Percentiles rank a stretch among this genome's conserved stretches.
phyloP scores from a whole-genome alignment of 768 basidiomycete genomes.

The Boletus vermiculosoides region DNA sequence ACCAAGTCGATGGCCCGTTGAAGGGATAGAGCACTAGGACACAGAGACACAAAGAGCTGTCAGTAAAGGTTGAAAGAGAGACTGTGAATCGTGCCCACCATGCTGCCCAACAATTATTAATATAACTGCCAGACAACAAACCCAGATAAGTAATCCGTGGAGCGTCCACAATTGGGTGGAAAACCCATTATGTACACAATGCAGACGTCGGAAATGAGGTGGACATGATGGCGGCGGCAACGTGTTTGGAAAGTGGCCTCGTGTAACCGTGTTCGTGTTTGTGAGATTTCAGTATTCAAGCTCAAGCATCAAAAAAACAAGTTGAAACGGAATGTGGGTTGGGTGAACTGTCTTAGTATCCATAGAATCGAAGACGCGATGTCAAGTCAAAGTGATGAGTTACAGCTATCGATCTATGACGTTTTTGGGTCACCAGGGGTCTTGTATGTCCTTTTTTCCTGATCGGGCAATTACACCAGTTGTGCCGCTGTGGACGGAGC shows the following conservation, averaged over 20 bases:
- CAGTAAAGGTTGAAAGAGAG: slow-evolving; percentile 14
- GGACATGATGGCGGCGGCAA: slow-evolving; percentile 9
- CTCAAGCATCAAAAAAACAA: neutral
- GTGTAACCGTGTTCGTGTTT: neutral
- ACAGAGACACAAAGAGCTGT: neutral
- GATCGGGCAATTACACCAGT: neutral
- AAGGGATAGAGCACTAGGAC: neutral
- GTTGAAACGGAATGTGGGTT: neutral
- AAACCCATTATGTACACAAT: slow-evolving; percentile 11
- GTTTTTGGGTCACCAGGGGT: neutral
- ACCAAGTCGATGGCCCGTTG: neutral
- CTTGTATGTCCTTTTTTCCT: neutral
- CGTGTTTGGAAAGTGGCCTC: slow-evolving; percentile 15
- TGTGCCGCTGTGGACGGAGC: too few species aligned
- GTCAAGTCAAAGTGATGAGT: neutral
- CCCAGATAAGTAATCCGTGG: slow-evolving; percentile 4
- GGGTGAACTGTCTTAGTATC: neutral
- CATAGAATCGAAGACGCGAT: slow-evolving; percentile 1
- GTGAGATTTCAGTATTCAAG: neutral
- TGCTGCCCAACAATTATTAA: slow-evolving; percentile 6
- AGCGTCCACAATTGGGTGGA: slow-evolving; percentile 8
- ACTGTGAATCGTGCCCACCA: slow-evolving; percentile 15
- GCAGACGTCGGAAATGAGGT: slow-evolving; percentile 26
- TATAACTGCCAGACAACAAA: slow-evolving; percentile 8
- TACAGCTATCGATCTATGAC: neutral